Conservation (phyloP, 306 rosid genomes). For the Citrullus amarus region DNA sequence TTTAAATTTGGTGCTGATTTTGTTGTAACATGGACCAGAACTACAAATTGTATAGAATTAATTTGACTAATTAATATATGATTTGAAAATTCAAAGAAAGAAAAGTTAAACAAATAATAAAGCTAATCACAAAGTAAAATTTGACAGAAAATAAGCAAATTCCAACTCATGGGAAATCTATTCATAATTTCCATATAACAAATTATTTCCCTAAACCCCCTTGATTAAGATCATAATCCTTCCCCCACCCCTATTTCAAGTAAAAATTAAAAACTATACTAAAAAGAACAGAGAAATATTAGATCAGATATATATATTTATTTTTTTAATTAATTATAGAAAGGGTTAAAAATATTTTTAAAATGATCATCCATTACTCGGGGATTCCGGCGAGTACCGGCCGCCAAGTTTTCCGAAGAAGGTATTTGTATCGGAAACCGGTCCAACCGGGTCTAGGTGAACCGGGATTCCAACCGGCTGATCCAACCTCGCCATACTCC, state of each 20-base stretch:
- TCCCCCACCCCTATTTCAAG: background rate
- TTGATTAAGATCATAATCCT: background rate
- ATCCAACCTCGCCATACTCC: slow-evolving; percentile 12
- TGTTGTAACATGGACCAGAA: background rate
- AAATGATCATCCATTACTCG: slow-evolving; percentile 14
- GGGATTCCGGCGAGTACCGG: slow-evolving; percentile 62
- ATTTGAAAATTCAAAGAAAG: too few relatives aligned
- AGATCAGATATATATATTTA: background rate
- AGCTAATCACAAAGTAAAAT: background rate
- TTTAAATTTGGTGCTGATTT: background rate
- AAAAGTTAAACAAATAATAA: background rate
- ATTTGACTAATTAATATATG: background rate
- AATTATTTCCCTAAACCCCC: background rate
- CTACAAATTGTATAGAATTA: background rate
- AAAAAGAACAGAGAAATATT: background rate
- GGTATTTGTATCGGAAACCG: slow-evolving; percentile 55
- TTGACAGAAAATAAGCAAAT: background rate
- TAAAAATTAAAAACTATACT: background rate
- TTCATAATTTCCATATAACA: background rate
- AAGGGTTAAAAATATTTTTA: background rate
- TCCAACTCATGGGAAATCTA: background rate
- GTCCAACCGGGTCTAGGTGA: slow-evolving; percentile 45
- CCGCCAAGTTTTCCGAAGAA: slow-evolving; percentile 70
- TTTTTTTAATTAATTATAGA: background rate
- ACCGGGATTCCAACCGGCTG: slow-evolving; percentile 24